phyloP scores from a whole-genome alignment of 257 asterid genomes.

The Penstemon newberryi region DNA sequence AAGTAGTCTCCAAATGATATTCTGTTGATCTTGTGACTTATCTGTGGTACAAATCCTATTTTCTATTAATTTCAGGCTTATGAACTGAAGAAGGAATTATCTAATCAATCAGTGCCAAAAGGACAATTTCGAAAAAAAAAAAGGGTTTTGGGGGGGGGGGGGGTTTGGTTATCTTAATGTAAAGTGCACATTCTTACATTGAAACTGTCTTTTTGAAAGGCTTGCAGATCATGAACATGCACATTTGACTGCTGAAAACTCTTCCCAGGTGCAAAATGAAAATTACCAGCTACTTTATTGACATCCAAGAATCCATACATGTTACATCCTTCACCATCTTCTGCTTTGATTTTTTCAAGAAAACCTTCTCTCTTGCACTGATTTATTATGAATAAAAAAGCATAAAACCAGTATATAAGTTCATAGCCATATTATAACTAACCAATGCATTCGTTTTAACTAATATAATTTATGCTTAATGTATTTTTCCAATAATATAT shows the following conservation, averaged over 20 bases:
- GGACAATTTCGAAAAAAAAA: not conserved
- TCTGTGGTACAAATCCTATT: constrained; percentile 44
- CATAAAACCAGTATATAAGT: constrained; percentile 7
- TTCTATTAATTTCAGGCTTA: constrained; percentile 19
- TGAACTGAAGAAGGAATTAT: constrained; percentile 12
- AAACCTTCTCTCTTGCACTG: constrained; percentile 99
- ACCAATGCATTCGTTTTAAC: not conserved
- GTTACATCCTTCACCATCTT: constrained; percentile 98
- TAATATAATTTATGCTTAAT: not conserved
- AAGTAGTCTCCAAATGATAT: constrained; percentile 83
- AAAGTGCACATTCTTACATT: constrained; percentile 60
- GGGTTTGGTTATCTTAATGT: not conserved
- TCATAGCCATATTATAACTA: constrained; percentile 17
- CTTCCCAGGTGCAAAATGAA: constrained; percentile 99
- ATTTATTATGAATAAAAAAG: constrained; percentile 21
- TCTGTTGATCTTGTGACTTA: constrained; percentile 89
- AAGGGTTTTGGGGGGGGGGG: no score
- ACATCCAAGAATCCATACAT: constrained; percentile 90
- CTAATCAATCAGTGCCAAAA: constrained; percentile 5
- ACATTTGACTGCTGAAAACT: constrained; percentile 90
- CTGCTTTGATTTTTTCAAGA: constrained; percentile 85
- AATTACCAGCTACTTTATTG: constrained; percentile 93
- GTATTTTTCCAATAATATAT: not conserved
- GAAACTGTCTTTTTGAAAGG: constrained; percentile 94
- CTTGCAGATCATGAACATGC: constrained; percentile 84